These are phyloP conservation scores for Danielia reshetovae DNA, from an alignment of 805 yeast genomes.

Conservation along the genomic window DNA sequence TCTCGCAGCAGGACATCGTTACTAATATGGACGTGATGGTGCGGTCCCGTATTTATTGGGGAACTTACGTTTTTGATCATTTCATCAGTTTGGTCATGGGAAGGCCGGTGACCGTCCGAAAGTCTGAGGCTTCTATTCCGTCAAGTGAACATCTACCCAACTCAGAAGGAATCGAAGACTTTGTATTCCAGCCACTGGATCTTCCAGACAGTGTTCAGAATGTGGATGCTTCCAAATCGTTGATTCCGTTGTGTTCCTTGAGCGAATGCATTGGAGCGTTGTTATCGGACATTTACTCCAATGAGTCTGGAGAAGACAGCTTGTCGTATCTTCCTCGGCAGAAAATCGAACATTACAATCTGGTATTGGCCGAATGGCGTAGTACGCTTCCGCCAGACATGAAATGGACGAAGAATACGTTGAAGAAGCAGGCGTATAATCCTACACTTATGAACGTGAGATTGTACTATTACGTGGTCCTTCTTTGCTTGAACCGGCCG, in stretches of 20 bases:
- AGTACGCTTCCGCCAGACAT: conserved; percentile 10
- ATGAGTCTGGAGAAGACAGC: conserved; percentile 11
- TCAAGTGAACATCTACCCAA: conserved; percentile 17
- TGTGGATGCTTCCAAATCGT: conserved; percentile 14
- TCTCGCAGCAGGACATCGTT: conserved; percentile 6
- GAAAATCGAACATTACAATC: conserved; percentile 10
- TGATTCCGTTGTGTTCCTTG: conserved; percentile 15
- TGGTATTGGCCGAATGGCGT: conserved; percentile 12
- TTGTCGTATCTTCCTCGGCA: conserved; percentile 8
- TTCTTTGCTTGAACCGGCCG: conserved; percentile 15
- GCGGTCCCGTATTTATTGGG: conserved; percentile 18
- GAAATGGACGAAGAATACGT: conserved; percentile 11
- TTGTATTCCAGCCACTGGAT: conserved; percentile 9
- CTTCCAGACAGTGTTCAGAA: conserved; percentile 5
- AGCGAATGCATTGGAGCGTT: conserved; percentile 16
- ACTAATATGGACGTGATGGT: conserved; percentile 11
- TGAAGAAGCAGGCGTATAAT: conserved; percentile 11
- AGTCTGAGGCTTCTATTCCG: conserved; percentile 16
- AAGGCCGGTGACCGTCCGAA: conserved; percentile 17
- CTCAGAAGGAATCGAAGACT: conserved; percentile 10
- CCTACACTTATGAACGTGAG: conserved; percentile 15
- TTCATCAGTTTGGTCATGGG: conserved; percentile 18
- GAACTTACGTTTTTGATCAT: conserved; percentile 15
- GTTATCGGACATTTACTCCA: conserved; percentile 14
- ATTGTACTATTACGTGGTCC: conserved; percentile 14